Evolutionary conservation across 768 basidiomycete species (phyloP).

Genomic region (Leccinum rimulosum): DNA sequence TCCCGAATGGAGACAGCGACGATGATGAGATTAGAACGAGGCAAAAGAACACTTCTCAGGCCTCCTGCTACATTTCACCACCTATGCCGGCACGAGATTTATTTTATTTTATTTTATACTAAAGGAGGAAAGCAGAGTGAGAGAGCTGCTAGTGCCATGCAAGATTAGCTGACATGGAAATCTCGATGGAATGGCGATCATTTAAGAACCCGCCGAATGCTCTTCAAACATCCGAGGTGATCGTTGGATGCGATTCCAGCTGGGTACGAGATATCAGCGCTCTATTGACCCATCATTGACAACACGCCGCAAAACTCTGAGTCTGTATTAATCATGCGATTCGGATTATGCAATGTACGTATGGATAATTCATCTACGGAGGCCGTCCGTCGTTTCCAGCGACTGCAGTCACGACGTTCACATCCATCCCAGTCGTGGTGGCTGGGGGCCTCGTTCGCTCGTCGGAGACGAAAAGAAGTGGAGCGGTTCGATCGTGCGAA

Average conservation of each 20-base stretch:
- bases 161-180: conserved; percentile 7
- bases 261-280: background rate
- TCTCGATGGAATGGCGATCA: conserved; percentile 20
- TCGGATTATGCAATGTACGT: conserved; percentile 30
- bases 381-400: background rate
- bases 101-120: background rate
- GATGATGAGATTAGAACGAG: conserved; percentile 17
- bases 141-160: background rate
- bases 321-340: conserved; percentile 17
- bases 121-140: background rate
- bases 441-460: conserved; percentile 5
- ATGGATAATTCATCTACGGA: conserved; percentile 21
- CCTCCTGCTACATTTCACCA: background rate
- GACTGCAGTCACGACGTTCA: conserved; percentile 3
- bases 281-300: background rate
- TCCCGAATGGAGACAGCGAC: conserved; percentile 4
- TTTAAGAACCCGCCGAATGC: conserved; percentile 12
- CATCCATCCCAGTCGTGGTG: conserved; percentile 2
- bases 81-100: conserved; percentile 3
- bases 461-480: conserved; percentile 1
- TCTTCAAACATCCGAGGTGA: conserved; percentile 28
- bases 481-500: conserved; percentile 24
- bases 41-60: background rate
- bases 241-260: conserved; percentile 14
- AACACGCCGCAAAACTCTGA: background rate